Conservation (phyloP, 495 filamentous ascomycete genomes). For the Aspergillus cristatus region DNA sequence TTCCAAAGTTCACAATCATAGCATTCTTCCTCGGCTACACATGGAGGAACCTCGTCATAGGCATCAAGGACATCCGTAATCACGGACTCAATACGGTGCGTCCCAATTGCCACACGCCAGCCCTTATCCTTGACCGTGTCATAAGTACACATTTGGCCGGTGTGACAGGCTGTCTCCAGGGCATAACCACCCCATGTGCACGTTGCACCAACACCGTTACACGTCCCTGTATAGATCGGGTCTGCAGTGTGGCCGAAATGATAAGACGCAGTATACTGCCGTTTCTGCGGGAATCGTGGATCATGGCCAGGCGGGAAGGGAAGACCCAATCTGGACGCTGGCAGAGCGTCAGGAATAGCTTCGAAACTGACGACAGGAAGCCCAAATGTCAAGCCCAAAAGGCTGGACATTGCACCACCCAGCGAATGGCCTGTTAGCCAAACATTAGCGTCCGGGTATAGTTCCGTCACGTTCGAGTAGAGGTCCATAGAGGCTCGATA, state of each 20-base stretch:
- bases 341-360: slow-evolving; percentile 80
- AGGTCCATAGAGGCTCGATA: slow-evolving; percentile 80
- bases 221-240: slow-evolving; percentile 88
- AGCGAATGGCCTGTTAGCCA: slow-evolving; percentile 89
- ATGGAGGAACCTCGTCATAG: slow-evolving; percentile 71
- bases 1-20: slow-evolving; percentile 91
- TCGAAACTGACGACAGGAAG: slow-evolving; percentile 82
- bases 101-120: slow-evolving; percentile 78
- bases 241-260: slow-evolving; percentile 96
- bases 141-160: slow-evolving; percentile 78
- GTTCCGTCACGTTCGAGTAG: slow-evolving; percentile 80
- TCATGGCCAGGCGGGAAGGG: slow-evolving; percentile 73
- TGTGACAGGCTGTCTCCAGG: slow-evolving; percentile 84
- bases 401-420: slow-evolving; percentile 73
- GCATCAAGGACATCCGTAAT: slow-evolving; percentile 76
- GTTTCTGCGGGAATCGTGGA: slow-evolving; percentile 56
- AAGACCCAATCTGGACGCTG: slow-evolving; percentile 75
- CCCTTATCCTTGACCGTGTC: slow-evolving; percentile 84
- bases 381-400: slow-evolving; percentile 86
- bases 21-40: slow-evolving; percentile 66
- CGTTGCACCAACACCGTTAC: slow-evolving; percentile 75
- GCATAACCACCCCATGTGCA: slow-evolving; percentile 95
- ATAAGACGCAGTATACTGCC: slow-evolving; percentile 67
- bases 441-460: slow-evolving; percentile 78
- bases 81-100: slow-evolving; percentile 75